These are phyloP conservation scores for Pterulicium gracile DNA, from an alignment of 1,284 basidiomycete genomes.

Conservation along the genomic window DNA sequence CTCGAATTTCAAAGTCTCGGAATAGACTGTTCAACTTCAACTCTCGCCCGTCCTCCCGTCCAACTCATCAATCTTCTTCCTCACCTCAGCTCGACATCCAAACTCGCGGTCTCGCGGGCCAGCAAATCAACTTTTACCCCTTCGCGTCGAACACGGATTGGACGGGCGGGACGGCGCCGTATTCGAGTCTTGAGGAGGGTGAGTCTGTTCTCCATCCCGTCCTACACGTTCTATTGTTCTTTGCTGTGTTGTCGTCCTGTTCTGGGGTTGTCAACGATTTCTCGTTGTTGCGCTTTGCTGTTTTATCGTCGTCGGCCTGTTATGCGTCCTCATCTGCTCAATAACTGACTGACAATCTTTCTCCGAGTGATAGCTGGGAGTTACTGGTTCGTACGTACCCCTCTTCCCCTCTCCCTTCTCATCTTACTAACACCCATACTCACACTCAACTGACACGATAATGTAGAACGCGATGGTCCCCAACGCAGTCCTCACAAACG, in stretches of 20 bases:
- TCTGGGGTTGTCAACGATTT: not conserved
- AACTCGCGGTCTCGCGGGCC: constrained; percentile 38
- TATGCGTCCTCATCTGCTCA: too few relatives aligned
- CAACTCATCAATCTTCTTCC: too few relatives aligned
- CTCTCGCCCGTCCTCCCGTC: too few relatives aligned
- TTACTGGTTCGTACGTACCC: constrained; percentile 41
- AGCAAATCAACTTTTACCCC: constrained; percentile 1
- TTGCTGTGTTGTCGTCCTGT: constrained; percentile 1
- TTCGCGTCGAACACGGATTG: constrained; percentile 30
- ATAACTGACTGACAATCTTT: too few relatives aligned
- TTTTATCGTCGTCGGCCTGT: too few relatives aligned
- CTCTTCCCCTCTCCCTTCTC: not conserved
- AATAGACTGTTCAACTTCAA: too few relatives aligned
- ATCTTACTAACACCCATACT: not conserved
- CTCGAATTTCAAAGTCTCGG: too few relatives aligned
- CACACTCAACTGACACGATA: not conserved
- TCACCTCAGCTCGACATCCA: constrained; percentile 44
- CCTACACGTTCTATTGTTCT: not conserved
- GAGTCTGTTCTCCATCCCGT: constrained; percentile 5
- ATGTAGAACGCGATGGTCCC: constrained; percentile 43
- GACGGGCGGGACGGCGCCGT: constrained; percentile 38
- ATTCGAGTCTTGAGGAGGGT: constrained; percentile 48
- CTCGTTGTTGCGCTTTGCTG: too few relatives aligned
- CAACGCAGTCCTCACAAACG: constrained; percentile 34
- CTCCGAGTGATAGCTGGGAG: constrained; percentile 30